These are phyloP conservation scores for Lentinula sp. DNA, from an alignment of 768 basidiomycete species.

Conservation along the genomic window DNA sequence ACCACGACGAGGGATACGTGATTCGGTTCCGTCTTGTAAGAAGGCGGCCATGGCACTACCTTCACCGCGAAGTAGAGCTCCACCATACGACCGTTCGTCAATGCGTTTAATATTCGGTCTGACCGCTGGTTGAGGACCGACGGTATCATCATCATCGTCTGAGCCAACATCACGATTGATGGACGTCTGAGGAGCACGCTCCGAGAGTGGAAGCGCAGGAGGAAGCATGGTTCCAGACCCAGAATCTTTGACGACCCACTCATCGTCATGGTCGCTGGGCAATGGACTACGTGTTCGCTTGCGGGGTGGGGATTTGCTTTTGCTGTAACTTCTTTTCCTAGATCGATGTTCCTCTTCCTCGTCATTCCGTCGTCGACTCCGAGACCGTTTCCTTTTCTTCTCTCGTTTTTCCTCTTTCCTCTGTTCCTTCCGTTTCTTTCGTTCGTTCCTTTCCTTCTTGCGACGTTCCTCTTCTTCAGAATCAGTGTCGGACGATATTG, in stretches of 20 bases:
- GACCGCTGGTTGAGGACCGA: slow-evolving; percentile 73
- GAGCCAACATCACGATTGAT: neutral
- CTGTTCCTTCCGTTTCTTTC: slow-evolving; percentile 47
- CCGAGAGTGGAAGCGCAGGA: slow-evolving; percentile 15
- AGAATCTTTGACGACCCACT: slow-evolving; percentile 61
- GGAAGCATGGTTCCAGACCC: slow-evolving; percentile 14
- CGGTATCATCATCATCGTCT: slow-evolving; percentile 36
- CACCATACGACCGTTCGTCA: slow-evolving; percentile 84
- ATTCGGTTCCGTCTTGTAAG: slow-evolving; percentile 75
- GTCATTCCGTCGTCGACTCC: slow-evolving; percentile 22
- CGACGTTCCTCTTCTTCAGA: slow-evolving; percentile 55
- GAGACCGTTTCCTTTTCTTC: slow-evolving; percentile 27
- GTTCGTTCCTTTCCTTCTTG: slow-evolving; percentile 54
- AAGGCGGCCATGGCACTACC: slow-evolving; percentile 98
- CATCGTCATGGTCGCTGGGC: slow-evolving; percentile 37
- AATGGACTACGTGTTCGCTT: slow-evolving; percentile 26
- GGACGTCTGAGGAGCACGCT: neutral
- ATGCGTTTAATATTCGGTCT: slow-evolving; percentile 40
- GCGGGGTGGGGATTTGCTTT: slow-evolving; percentile 12
- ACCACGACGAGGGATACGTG: slow-evolving; percentile 96
- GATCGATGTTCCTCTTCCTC: slow-evolving; percentile 31
- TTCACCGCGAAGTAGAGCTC: slow-evolving; percentile 89
- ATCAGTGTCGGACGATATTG: slow-evolving; percentile 38
- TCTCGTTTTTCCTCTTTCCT: slow-evolving; percentile 34
- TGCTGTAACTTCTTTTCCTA: slow-evolving; percentile 16